A percentile compares a stretch with the other conserved stretches of the same genome.
Conservation (phyloP, 73 alveolate species). For the Paramecium sexaurelia region DNA sequence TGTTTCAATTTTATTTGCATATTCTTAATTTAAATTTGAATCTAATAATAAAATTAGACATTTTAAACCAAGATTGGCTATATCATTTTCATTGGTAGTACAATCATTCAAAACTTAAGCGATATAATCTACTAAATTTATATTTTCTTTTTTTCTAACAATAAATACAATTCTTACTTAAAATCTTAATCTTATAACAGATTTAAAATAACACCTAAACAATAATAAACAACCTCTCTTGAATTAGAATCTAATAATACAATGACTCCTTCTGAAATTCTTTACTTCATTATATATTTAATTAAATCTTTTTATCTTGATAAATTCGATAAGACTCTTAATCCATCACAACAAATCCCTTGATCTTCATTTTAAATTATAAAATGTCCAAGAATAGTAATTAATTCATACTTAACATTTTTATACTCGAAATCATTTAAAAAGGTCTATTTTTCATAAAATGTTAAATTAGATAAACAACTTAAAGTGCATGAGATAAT, state of each 20-base stretch:
- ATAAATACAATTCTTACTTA: constrained; percentile 5
- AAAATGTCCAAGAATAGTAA: constrained; percentile 43
- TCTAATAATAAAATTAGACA: constrained; percentile 15
- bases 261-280: constrained; percentile 56
- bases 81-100: constrained; percentile 61
- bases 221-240: constrained; percentile 61
- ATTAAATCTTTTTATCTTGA: constrained; percentile 63
- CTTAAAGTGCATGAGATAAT: constrained; percentile 60
- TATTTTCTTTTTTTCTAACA: constrained; percentile 6
- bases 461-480: constrained; percentile 58
- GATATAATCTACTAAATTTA: neutral
- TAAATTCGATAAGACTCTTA: constrained; percentile 59
- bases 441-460: constrained; percentile 60
- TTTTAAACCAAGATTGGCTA: constrained; percentile 54
- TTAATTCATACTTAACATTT: constrained; percentile 50
- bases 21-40: neutral
- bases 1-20: constrained; percentile 50
- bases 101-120: constrained; percentile 60
- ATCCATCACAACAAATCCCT: constrained; percentile 66
- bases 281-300: constrained; percentile 46
- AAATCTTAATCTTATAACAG: constrained; percentile 20
- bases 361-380: constrained; percentile 56
- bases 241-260: constrained; percentile 65
- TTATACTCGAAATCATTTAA: constrained; percentile 63
- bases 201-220: constrained; percentile 58